These are phyloP conservation scores for Endothia cerciana DNA, from an alignment of 2,329 filamentous ascomycete species.

Conservation along the genomic window DNA sequence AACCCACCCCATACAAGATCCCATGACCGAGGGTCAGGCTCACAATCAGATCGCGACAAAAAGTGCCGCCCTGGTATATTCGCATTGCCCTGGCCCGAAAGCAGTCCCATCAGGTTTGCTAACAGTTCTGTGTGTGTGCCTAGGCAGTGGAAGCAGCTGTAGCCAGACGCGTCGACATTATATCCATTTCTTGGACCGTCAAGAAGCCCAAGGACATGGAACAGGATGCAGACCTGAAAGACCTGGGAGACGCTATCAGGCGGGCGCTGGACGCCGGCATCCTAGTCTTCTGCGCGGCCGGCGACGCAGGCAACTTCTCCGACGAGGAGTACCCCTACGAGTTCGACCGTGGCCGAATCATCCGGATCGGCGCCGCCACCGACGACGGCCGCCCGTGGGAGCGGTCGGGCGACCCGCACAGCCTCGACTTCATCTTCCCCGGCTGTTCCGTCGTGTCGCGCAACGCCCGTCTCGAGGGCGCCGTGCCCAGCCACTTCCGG, in stretches of 20 bases:
- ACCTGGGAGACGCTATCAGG: constrained; percentile 36
- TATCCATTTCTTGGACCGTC: constrained; percentile 45
- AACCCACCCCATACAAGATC: background rate
- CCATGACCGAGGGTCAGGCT: background rate
- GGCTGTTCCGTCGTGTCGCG: constrained; percentile 34
- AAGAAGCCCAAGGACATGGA: constrained; percentile 15
- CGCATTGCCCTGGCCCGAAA: background rate
- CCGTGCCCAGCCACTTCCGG: constrained; percentile 7
- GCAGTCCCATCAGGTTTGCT: constrained; percentile 30
- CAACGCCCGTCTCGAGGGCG: constrained; percentile 16
- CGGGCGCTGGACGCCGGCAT: constrained; percentile 36
- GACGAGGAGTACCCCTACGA: background rate
- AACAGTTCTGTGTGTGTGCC: background rate
- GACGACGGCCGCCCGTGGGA: constrained; percentile 31
- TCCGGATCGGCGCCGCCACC: constrained; percentile 38
- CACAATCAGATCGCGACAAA: constrained; percentile 31
- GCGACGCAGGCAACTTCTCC: constrained; percentile 33
- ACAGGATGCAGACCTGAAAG: constrained; percentile 29
- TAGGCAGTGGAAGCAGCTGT: background rate
- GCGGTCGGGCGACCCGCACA: constrained; percentile 30
- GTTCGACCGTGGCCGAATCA: constrained; percentile 17
- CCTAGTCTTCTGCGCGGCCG: constrained; percentile 44
- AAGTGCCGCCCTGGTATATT: constrained; percentile 36
- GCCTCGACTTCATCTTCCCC: constrained; percentile 39
- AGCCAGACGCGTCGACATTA: constrained; percentile 37